Evolutionary conservation across 2,329 filamentous ascomycete genomes (phyloP).

Genomic region (Gaeumannomyces sp.): DNA sequence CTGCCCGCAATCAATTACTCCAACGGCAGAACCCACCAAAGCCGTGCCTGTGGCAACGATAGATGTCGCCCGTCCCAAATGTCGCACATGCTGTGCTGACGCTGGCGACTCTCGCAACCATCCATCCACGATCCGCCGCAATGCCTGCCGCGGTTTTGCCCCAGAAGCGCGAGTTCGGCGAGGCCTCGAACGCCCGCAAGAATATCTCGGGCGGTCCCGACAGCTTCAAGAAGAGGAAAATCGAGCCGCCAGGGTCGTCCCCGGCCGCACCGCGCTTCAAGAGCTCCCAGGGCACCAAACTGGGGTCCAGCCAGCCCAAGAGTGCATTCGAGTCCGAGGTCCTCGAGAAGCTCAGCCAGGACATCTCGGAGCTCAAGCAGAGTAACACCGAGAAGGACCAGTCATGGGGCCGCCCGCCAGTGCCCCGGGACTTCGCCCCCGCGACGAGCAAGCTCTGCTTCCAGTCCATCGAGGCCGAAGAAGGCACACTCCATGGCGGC

Average conservation of each 20-base stretch:
- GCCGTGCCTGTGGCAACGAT: not conserved
- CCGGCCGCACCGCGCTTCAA: conserved; percentile 49
- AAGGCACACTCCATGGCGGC: conserved; percentile 74
- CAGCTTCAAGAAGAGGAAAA: conserved; percentile 72
- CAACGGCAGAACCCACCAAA: not conserved
- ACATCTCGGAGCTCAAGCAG: conserved; percentile 78
- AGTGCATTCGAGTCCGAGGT: conserved; percentile 92
- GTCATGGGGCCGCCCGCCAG: conserved; percentile 66
- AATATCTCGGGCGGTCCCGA: conserved; percentile 53
- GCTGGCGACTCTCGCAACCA: not conserved
- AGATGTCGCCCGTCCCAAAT: not conserved
- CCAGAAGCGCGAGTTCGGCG: conserved; percentile 68
- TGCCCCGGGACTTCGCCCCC: conserved; percentile 44
- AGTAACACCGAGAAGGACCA: conserved; percentile 91
- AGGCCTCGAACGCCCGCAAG: conserved; percentile 57
- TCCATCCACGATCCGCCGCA: conserved; percentile 12
- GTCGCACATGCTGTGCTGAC: not conserved
- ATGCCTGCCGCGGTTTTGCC: conserved; percentile 51
- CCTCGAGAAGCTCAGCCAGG: conserved; percentile 91
- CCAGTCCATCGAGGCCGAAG: conserved; percentile 92
- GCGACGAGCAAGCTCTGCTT: conserved; percentile 70
- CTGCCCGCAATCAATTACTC: not conserved
- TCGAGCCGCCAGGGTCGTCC: conserved; percentile 57
- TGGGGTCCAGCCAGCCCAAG: conserved; percentile 73
- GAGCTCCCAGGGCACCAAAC: conserved; percentile 57